Evolutionary conservation across 2,329 filamentous ascomycete species (phyloP).

Genomic region (Aspergillus amoenus): DNA sequence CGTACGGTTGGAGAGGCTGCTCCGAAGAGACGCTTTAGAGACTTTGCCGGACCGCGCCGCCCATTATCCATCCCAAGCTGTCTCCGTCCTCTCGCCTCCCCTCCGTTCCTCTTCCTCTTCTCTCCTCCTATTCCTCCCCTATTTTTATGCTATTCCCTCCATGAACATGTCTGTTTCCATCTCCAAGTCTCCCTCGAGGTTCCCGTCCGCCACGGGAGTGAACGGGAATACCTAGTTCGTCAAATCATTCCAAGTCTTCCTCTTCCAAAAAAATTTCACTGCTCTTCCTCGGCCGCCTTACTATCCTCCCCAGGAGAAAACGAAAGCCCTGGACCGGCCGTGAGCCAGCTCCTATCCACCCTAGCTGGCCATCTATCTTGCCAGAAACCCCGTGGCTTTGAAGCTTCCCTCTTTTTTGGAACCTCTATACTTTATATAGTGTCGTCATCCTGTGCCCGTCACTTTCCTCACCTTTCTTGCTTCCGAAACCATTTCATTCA

Average conservation of each 20-base stretch:
- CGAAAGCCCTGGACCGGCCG: constrained; percentile 15
- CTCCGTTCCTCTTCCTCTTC: constrained; percentile 24
- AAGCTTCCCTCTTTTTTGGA: constrained; percentile 13
- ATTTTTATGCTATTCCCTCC: constrained; percentile 23
- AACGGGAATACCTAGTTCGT: constrained; percentile 41
- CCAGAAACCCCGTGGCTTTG: constrained; percentile 12
- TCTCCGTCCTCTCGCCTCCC: constrained; percentile 19
- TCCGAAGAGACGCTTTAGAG: constrained; percentile 11
- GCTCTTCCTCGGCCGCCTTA: constrained; percentile 27
- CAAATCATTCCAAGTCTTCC: constrained; percentile 14
- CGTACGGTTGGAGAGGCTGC: neutral
- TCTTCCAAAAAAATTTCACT: constrained; percentile 24
- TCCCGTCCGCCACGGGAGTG: constrained; percentile 47
- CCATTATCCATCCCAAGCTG: constrained; percentile 24
- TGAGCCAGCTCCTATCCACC: constrained; percentile 16
- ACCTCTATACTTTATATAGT: constrained; percentile 15
- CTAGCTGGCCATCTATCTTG: constrained; percentile 9
- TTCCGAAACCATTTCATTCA: constrained; percentile 12
- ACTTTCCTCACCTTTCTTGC: constrained; percentile 11
- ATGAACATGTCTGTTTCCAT: constrained; percentile 39
- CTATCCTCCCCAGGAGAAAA: constrained; percentile 13
- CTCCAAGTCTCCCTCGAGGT: constrained; percentile 31
- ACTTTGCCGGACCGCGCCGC: constrained; percentile 32
- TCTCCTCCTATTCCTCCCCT: constrained; percentile 23
- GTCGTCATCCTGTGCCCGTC: constrained; percentile 13